Evolutionary conservation across 2,329 filamentous ascomycete species (phyloP), one percentile per base, ranked within the genome.

Genomic region (Hortaea werneckii): DNA sequence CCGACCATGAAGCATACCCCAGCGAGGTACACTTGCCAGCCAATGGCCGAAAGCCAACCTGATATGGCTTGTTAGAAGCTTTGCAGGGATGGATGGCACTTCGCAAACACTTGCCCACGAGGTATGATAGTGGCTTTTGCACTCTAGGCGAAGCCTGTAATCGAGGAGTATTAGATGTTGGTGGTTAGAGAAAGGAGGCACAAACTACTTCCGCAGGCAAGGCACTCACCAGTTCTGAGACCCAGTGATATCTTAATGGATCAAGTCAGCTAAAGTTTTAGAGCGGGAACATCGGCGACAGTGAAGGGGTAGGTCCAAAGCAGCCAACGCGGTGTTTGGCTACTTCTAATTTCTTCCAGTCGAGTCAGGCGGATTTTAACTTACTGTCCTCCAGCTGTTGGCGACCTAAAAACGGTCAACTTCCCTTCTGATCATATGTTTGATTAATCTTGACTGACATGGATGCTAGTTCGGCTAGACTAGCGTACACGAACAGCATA

Each of bases 61-160:
- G 32, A n/a, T 2, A 9, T 40, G 9, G 37, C 8, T 10, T 9
- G 13, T 20, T 10, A 40, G 11, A 10, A 4, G 32, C 32, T 35
- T 35, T 9, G 9, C 20, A 20, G 20, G 2, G 4, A 10, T 12
- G n/a, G 9, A 35, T 35, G 9, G 32, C n/a, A 12, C n/a, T 35
- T 35, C 12, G 5, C 40, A 35, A 12, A 9, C 32, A 10, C 43
- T 6, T 41, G 40, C 47, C 47, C 7, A 42, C 34, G 11, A 69
- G 54, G 42, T 69, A 72, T 48, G 64, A 68, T 2, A 20, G 20
- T 20, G 20, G 64, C 30, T 60, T 64, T 45, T 65, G 65, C 35
- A 56, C 64, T 3, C 58, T 63, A 5, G 56, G 54, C 20, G 68
- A 67, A 20, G 20, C 20, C 11, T 42, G 41, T 8, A n/a, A 42